Conservation (phyloP, 768 basidiomycete species). For the Favolaschia claudopus region DNA sequence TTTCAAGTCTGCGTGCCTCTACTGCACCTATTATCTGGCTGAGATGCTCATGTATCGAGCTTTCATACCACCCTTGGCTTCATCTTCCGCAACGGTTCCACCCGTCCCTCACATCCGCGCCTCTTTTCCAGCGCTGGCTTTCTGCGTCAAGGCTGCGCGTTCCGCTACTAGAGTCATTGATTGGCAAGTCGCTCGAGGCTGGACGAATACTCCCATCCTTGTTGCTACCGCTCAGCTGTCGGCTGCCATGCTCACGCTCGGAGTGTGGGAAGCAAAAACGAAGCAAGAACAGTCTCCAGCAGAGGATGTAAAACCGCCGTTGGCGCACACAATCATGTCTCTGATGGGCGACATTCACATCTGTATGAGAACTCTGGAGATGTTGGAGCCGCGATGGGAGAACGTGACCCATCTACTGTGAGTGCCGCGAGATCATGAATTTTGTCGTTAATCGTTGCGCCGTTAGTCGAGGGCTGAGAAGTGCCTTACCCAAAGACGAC, state of each 20-base stretch:
- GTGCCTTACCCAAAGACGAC: slow-evolving; percentile 24
- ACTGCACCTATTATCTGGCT: slow-evolving; percentile 64
- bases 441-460: background rate
- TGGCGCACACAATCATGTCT: slow-evolving; percentile 42
- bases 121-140: slow-evolving; percentile 57
- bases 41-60: slow-evolving; percentile 77
- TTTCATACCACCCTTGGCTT: slow-evolving; percentile 58
- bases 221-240: slow-evolving; percentile 57
- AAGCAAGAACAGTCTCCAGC: slow-evolving; percentile 49
- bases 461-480: slow-evolving; percentile 7
- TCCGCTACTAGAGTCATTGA: slow-evolving; percentile 68
- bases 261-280: slow-evolving; percentile 64
- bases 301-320: slow-evolving; percentile 45
- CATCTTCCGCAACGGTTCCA: slow-evolving; percentile 13
- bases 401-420: slow-evolving; percentile 41
- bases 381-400: slow-evolving; percentile 43
- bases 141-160: slow-evolving; percentile 68
- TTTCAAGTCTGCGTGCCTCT: slow-evolving; percentile 56
- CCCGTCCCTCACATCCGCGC: slow-evolving; percentile 32
- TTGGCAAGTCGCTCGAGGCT: slow-evolving; percentile 52
- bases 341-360: slow-evolving; percentile 46
- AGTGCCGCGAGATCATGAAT: too few relatives aligned
- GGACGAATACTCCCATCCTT: slow-evolving; percentile 50
- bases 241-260: slow-evolving; percentile 60
- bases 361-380: slow-evolving; percentile 55